Conservation (phyloP, 2,329 filamentous ascomycete genomes). For the Dactylellina drechsleri region DNA sequence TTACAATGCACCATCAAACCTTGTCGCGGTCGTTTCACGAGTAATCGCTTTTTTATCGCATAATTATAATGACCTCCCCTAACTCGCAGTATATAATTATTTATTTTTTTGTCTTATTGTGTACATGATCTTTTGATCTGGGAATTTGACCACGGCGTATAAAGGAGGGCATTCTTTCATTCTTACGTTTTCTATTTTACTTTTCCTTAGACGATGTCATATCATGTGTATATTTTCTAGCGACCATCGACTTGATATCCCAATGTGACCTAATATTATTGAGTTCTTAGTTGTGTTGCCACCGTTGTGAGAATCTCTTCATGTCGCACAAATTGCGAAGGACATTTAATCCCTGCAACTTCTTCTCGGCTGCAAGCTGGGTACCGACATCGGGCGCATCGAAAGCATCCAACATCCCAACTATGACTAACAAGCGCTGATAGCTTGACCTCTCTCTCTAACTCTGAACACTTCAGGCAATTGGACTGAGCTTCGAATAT, state of each 20-base stretch:
- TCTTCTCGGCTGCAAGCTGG: constrained; percentile 4
- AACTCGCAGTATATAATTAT: background rate
- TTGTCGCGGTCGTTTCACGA: constrained; percentile 28
- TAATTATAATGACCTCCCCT: background rate
- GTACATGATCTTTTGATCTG: constrained; percentile 1
- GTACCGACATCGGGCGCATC: constrained; percentile 26
- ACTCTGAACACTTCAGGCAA: background rate
- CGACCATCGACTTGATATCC: background rate
- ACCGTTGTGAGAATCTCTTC: constrained; percentile 17
- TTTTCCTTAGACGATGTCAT: constrained; percentile 1
- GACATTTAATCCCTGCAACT: constrained; percentile 5
- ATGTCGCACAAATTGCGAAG: constrained; percentile 24
- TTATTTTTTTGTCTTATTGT: background rate
- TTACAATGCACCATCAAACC: constrained; percentile 48
- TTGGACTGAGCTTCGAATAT: background rate
- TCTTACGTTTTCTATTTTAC: background rate
- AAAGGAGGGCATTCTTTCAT: background rate
- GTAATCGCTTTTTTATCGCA: constrained; percentile 4
- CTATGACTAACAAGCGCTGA: background rate
- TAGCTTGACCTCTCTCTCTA: background rate
- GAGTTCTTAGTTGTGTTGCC: constrained; percentile 20
- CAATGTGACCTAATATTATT: background rate
- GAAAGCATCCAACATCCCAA: background rate
- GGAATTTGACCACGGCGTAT: constrained; percentile 4
- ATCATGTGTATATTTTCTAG: background rate